Percentiles rank a stretch among this genome's conserved stretches.
Evolutionary conservation across 2,329 filamentous ascomycete species (phyloP).

Genomic region (Aureobasidium sp.): DNA sequence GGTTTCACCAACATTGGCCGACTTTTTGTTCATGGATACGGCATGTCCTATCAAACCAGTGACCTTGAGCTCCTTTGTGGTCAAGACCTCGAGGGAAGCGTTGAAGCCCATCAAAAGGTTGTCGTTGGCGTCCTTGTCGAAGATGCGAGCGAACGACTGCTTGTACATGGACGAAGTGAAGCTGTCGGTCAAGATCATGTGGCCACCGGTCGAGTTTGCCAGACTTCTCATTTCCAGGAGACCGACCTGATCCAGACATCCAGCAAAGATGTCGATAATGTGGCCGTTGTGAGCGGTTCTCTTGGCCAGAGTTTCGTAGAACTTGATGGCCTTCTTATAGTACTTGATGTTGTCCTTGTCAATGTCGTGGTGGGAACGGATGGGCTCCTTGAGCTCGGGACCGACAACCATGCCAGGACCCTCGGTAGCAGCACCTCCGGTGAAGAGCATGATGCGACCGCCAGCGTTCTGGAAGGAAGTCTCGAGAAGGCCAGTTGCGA

Average conservation of each 20-base stretch:
- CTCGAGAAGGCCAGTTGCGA: slow-evolving; percentile 85
- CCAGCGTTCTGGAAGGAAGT: slow-evolving; percentile 93
- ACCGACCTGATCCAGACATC: slow-evolving; percentile 94
- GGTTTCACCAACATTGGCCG: slow-evolving; percentile 89
- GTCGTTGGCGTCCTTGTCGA: slow-evolving; percentile 92
- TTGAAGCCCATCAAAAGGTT: slow-evolving; percentile 98
- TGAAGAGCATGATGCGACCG: slow-evolving; percentile 93
- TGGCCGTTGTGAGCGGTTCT: slow-evolving; percentile 93
- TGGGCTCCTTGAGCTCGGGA: slow-evolving; percentile 88
- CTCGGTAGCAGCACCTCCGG: slow-evolving; percentile 88
- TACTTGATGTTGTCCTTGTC: slow-evolving; percentile 99
- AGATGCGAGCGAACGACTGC: slow-evolving; percentile 93
- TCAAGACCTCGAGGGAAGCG: slow-evolving; percentile 86
- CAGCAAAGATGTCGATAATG: slow-evolving; percentile 94
- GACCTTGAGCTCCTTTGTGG: slow-evolving; percentile 96
- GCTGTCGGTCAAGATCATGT: slow-evolving; percentile 97
- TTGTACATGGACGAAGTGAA: slow-evolving; percentile 99
- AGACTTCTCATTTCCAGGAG: slow-evolving; percentile 97
- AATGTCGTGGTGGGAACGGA: slow-evolving; percentile 97
- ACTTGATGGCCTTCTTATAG: slow-evolving; percentile 98
- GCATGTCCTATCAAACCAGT: slow-evolving; percentile 95
- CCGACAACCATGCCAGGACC: slow-evolving; percentile 95
- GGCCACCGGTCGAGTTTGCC: slow-evolving; percentile 89
- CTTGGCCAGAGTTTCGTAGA: slow-evolving; percentile 91
- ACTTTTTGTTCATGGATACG: slow-evolving; percentile 96